phyloP scores from a whole-genome alignment of 495 filamentous ascomycete species.

The Pseudomonodictys pantanalensis region DNA sequence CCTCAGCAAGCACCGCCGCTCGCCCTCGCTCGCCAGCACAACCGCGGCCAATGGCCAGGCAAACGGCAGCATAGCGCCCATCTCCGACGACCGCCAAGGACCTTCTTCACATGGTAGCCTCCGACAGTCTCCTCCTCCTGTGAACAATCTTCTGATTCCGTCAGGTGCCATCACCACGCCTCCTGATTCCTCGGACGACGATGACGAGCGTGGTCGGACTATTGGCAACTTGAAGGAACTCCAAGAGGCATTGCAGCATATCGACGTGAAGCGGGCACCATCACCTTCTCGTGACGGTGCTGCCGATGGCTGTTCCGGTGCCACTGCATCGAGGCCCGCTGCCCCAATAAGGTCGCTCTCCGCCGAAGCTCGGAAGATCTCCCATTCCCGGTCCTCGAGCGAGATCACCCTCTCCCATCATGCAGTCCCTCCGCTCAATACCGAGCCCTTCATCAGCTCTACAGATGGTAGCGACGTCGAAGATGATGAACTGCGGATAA shows the following conservation, averaged over 20 bases:
- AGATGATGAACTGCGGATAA: constrained; percentile 53
- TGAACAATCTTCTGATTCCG: constrained; percentile 69
- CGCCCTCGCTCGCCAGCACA: constrained; percentile 51
- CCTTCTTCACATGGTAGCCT: constrained; percentile 46
- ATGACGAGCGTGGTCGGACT: constrained; percentile 64
- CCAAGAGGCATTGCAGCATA: constrained; percentile 75
- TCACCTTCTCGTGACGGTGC: constrained; percentile 54
- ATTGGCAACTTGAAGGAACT: constrained; percentile 68
- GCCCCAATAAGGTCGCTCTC: constrained; percentile 48
- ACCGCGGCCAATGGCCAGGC: constrained; percentile 18
- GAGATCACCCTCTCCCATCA: constrained; percentile 52
- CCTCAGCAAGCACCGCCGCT: constrained; percentile 64
- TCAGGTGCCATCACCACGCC: constrained; percentile 80
- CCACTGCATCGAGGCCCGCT: constrained; percentile 24
- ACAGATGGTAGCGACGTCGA: constrained; percentile 57
- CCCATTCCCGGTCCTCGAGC: constrained; percentile 80
- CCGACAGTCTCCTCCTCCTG: constrained; percentile 74
- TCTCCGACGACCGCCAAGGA: constrained; percentile 31
- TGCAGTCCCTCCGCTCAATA: constrained; percentile 24
- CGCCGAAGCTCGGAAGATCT: constrained; percentile 61
- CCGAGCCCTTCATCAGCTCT: constrained; percentile 32
- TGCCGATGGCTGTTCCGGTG: constrained; percentile 42
- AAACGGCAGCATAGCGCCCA: constrained; percentile 1
- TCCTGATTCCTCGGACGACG: constrained; percentile 86
- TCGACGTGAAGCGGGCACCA: constrained; percentile 62